Conservation (phyloP, 2,329 filamentous ascomycete genomes). For the Aspergillus brasiliensis region DNA sequence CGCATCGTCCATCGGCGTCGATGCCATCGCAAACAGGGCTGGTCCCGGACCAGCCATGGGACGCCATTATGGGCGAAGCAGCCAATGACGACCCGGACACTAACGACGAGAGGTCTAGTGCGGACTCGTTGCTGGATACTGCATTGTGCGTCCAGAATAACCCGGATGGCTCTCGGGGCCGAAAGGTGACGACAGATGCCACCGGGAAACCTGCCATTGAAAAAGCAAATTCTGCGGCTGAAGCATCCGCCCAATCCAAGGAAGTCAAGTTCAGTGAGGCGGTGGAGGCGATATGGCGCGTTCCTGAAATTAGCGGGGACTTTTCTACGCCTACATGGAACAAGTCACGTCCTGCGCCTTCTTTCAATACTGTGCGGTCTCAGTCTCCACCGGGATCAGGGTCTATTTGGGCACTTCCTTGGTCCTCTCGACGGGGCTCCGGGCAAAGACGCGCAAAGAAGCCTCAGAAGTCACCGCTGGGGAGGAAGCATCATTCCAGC, state of each 20-base stretch:
- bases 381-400: constrained; percentile 38
- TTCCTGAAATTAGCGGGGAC: constrained; percentile 31
- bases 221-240: constrained; percentile 23
- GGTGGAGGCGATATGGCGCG: constrained; percentile 33
- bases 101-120: constrained; percentile 26
- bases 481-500: constrained; percentile 31
- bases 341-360: constrained; percentile 19
- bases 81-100: constrained; percentile 14
- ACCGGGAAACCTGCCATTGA: constrained; percentile 9
- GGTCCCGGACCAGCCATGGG: background rate
- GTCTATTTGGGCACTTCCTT: constrained; percentile 43
- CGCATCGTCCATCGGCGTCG: constrained; percentile 9
- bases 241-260: constrained; percentile 19
- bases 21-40: constrained; percentile 11
- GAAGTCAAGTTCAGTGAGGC: constrained; percentile 13
- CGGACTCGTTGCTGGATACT: constrained; percentile 26
- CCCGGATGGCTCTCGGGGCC: background rate
- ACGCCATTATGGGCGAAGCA: constrained; percentile 9
- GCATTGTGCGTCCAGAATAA: constrained; percentile 19
- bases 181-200: constrained; percentile 9
- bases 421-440: constrained; percentile 21
- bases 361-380: constrained; percentile 20
- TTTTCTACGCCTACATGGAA: constrained; percentile 29
- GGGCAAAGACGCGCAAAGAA: constrained; percentile 25
- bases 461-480: constrained; percentile 21